A percentile compares a stretch with the other conserved stretches of the same genome.
These are phyloP conservation scores for Drechslera avenae DNA, from an alignment of 2,329 filamentous ascomycete genomes.

Conservation along the genomic window DNA sequence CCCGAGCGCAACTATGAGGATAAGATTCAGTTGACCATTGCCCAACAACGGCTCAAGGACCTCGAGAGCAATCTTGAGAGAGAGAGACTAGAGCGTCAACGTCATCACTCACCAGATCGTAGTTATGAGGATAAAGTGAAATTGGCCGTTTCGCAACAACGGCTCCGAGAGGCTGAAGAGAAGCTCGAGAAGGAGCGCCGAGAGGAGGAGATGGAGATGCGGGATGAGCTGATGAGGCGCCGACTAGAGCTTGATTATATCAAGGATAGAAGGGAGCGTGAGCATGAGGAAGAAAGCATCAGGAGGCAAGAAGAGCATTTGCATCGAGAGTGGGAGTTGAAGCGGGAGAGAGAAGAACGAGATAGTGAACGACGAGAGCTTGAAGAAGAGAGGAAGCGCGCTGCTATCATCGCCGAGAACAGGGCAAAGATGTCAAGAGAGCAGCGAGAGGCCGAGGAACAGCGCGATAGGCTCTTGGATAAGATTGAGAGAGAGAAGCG, in stretches of 20 bases:
- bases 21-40: slow-evolving; percentile 41
- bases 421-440: slow-evolving; percentile 43
- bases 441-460: slow-evolving; percentile 29
- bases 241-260: slow-evolving; percentile 46
- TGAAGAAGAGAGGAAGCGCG: slow-evolving; percentile 49
- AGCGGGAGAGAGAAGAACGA: slow-evolving; percentile 37
- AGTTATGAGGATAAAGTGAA: slow-evolving; percentile 37
- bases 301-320: slow-evolving; percentile 37
- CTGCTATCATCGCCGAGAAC: slow-evolving; percentile 47
- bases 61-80: slow-evolving; percentile 39
- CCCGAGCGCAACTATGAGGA: slow-evolving; percentile 34
- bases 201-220: slow-evolving; percentile 40
- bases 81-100: slow-evolving; percentile 22
- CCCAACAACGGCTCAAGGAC: slow-evolving; percentile 45
- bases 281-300: slow-evolving; percentile 35
- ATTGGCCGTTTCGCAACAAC: slow-evolving; percentile 41
- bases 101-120: slow-evolving; percentile 17
- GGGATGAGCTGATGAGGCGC: slow-evolving; percentile 46
- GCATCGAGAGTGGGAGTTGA: slow-evolving; percentile 41
- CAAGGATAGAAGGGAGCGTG: slow-evolving; percentile 41
- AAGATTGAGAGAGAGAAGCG: slow-evolving; percentile 34
- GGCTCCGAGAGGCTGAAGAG: slow-evolving; percentile 46
- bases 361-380: slow-evolving; percentile 46
- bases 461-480: slow-evolving; percentile 34
- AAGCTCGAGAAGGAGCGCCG: slow-evolving; percentile 44